Percentiles rank a stretch among this genome's conserved stretches.
phyloP scores from a whole-genome alignment of 768 basidiomycete genomes.

The Epithele typhae region DNA sequence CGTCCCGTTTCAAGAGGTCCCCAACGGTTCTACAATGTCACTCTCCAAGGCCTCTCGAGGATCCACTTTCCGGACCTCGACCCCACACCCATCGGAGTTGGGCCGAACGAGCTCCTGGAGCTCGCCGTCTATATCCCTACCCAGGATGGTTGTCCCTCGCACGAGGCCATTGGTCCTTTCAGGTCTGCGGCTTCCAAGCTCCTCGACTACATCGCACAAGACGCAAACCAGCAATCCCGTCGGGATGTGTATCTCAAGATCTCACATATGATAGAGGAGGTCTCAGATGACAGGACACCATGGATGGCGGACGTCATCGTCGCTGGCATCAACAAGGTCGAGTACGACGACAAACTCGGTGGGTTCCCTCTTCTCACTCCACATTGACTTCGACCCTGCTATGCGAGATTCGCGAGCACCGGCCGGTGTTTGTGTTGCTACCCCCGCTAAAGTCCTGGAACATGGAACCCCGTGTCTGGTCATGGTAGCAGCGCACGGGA shows the following conservation, averaged over 20 bases:
- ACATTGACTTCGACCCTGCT: no score
- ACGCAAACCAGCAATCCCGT: slow-evolving; percentile 39
- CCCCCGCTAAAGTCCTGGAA: no score
- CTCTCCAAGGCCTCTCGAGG: slow-evolving; percentile 68
- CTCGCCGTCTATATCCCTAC: slow-evolving; percentile 29
- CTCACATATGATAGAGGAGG: slow-evolving; percentile 68
- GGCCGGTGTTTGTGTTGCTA: no score
- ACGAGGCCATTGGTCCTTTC: slow-evolving; percentile 60
- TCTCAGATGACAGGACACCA: slow-evolving; percentile 54
- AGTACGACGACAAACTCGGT: slow-evolving; percentile 73
- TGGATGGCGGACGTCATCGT: slow-evolving; percentile 81
- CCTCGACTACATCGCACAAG: slow-evolving; percentile 56
- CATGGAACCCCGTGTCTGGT: no score
- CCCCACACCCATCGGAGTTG: slow-evolving; percentile 22
- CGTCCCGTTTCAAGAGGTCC: slow-evolving; percentile 53
- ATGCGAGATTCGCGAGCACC: no score
- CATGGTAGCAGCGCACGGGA: no score
- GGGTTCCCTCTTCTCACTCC: slow-evolving; percentile 15
- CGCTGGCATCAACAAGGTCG: slow-evolving; percentile 48
- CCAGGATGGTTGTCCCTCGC: slow-evolving; percentile 39
- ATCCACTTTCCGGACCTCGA: slow-evolving; percentile 56
- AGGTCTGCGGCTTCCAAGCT: slow-evolving; percentile 62
- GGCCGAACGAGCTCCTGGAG: slow-evolving; percentile 19
- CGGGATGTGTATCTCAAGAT: slow-evolving; percentile 70
- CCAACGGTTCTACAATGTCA: slow-evolving; percentile 61